Evolutionary conservation across 768 basidiomycete genomes (phyloP).

Genomic region (Glaciozyma martinii): DNA sequence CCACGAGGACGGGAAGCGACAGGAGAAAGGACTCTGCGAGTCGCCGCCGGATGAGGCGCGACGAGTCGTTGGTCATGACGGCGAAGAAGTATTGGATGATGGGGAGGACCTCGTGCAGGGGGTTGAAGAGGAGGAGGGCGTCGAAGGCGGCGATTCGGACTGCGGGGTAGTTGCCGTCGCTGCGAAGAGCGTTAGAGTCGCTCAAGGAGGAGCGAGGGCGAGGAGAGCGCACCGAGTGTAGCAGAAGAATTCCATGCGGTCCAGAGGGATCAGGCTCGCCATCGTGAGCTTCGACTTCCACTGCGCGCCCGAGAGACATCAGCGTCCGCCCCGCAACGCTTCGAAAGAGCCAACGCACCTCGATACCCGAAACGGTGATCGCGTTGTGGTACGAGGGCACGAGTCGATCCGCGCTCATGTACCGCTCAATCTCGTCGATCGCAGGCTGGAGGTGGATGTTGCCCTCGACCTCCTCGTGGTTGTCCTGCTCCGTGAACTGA

Average conservation of each 20-base stretch:
- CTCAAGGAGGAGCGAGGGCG: constrained; percentile 37
- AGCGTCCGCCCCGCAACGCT: constrained; percentile 24
- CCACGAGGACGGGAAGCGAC: constrained; percentile 72
- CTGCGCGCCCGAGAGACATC: constrained; percentile 41
- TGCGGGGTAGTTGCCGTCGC: constrained; percentile 87
- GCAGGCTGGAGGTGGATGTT: constrained; percentile 57
- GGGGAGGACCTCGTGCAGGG: constrained; percentile 58
- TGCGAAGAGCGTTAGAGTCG: constrained; percentile 59
- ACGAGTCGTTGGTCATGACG: constrained; percentile 77
- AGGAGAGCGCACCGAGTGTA: constrained; percentile 61
- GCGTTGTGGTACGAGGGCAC: constrained; percentile 92
- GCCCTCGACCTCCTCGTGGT: constrained; percentile 41
- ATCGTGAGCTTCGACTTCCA: constrained; percentile 70
- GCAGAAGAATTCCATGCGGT: constrained; percentile 69
- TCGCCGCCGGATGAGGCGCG: constrained; percentile 70
- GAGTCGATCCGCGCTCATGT: constrained; percentile 86
- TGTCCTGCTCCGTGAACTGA: constrained; percentile 48
- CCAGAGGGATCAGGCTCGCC: constrained; percentile 67
- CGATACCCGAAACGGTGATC: constrained; percentile 79
- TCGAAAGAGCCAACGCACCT: constrained; percentile 48
- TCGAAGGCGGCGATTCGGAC: constrained; percentile 92
- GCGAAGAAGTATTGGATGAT: constrained; percentile 78
- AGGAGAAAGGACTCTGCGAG: constrained; percentile 78
- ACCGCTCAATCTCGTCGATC: constrained; percentile 73
- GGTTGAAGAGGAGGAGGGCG: constrained; percentile 70